phyloP scores from a whole-genome alignment of 805 yeast genomes.

The Pichia ethanolica region DNA sequence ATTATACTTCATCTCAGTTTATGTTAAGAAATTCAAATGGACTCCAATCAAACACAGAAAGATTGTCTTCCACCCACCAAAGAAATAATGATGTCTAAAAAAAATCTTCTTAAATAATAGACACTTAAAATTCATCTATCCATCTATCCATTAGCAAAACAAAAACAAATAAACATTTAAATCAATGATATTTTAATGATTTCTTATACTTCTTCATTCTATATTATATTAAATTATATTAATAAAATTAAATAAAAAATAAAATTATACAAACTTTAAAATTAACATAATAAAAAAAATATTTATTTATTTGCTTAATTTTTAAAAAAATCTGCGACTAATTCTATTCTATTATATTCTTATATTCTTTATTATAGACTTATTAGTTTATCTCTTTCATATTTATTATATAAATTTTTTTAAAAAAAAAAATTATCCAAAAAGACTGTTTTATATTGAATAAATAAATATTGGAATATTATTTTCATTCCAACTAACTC shows the following conservation, averaged over 20 bases:
- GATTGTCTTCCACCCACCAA: conserved; percentile 89
- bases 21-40: conserved; percentile 99
- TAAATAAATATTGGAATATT: too few species aligned
- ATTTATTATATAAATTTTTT: too few species aligned
- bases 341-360: too few species aligned
- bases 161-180: not conserved
- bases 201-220: not conserved
- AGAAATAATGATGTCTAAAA: conserved; percentile 34
- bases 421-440: too few species aligned
- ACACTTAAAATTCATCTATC: too few species aligned
- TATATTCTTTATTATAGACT: too few species aligned
- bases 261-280: not conserved
- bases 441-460: too few species aligned
- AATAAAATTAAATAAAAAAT: not conserved
- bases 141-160: too few species aligned
- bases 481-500: too few species aligned
- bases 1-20: conserved; percentile 72
- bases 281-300: not conserved
- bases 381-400: too few species aligned
- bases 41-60: conserved; percentile 91
- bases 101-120: too few species aligned
- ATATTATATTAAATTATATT: too few species aligned
- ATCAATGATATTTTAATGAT: not conserved
- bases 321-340: not conserved
- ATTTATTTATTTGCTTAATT: not conserved